phyloP scores from a whole-genome alignment of 176 grass and related monocot genomes.

The Pharus latifolius region DNA sequence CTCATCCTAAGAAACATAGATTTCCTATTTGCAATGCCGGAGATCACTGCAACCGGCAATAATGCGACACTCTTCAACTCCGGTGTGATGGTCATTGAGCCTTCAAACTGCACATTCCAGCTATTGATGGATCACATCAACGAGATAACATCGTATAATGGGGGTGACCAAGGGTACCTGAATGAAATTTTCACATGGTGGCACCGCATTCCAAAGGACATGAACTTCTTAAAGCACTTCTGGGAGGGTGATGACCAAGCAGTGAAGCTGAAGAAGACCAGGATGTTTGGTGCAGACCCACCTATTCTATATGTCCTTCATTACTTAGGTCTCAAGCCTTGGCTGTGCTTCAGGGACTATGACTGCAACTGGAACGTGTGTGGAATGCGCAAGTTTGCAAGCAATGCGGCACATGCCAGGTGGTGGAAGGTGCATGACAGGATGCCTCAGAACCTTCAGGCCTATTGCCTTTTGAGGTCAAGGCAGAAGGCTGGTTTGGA shows the following conservation, averaged over 20 bases:
- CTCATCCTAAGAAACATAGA: slow-evolving; percentile 88
- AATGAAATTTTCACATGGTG: slow-evolving; percentile 99
- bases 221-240: slow-evolving; percentile 98
- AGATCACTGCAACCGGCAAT: slow-evolving; percentile 73
- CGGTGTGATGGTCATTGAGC: slow-evolving; percentile 82
- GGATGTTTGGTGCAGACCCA: slow-evolving; percentile 56
- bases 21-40: slow-evolving; percentile 83
- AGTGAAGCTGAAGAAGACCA: slow-evolving; percentile 60
- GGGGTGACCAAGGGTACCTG: slow-evolving; percentile 87
- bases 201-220: slow-evolving; percentile 75
- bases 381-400: slow-evolving; percentile 50
- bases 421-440: slow-evolving; percentile 86
- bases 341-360: slow-evolving; percentile 90
- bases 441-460: slow-evolving; percentile 53
- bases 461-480: slow-evolving; percentile 57
- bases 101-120: slow-evolving; percentile 88
- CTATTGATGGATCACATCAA: slow-evolving; percentile 87
- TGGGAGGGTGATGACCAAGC: slow-evolving; percentile 67
- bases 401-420: slow-evolving; percentile 54
- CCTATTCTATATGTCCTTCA: slow-evolving; percentile 69
- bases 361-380: slow-evolving; percentile 89
- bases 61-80: slow-evolving; percentile 86
- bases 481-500: slow-evolving; percentile 74
- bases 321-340: slow-evolving; percentile 80
- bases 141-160: slow-evolving; percentile 86